phyloP scores from a whole-genome alignment of 225 moss, liverwort and hornwort genomes.

The Climacium dendroides region DNA sequence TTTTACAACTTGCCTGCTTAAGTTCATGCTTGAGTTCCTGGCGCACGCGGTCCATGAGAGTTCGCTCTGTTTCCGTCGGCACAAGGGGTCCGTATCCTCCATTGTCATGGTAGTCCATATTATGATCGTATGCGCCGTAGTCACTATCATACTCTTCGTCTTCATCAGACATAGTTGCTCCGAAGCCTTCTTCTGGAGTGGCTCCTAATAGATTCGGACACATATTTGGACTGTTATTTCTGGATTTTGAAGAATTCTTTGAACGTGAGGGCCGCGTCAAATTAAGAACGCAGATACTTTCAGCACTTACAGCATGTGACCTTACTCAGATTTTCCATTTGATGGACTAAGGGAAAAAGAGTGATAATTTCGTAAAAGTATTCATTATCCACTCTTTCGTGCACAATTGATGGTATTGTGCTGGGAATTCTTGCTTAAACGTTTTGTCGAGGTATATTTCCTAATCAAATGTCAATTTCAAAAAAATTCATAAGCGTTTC shows the following conservation, averaged over 20 bases:
- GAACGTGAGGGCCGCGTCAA: neutral
- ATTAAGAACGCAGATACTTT: neutral
- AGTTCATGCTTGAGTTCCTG: slow-evolving; percentile 47
- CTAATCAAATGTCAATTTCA: neutral
- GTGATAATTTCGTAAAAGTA: neutral
- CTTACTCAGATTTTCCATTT: neutral
- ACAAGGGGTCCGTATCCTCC: slow-evolving; percentile 39
- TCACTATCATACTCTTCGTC: slow-evolving; percentile 44
- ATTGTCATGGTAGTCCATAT: slow-evolving; percentile 23
- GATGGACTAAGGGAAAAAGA: neutral
- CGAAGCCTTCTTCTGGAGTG: slow-evolving; percentile 10
- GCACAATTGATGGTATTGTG: neutral
- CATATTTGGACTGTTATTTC: neutral
- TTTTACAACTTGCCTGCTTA: slow-evolving; percentile 24
- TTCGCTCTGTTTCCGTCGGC: slow-evolving; percentile 50
- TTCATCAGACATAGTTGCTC: slow-evolving; percentile 65
- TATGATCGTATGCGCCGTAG: slow-evolving; percentile 3
- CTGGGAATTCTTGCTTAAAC: neutral
- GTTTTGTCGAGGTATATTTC: neutral
- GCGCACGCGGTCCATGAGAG: slow-evolving; percentile 55
- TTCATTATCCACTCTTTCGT: neutral
- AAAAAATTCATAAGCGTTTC: neutral
- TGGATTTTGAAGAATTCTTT: neutral
- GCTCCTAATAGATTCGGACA: slow-evolving; percentile 16
- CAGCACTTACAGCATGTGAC: neutral